Conservation (phyloP, 2,329 filamentous ascomycete species). For the Tolypocladium pustulatum region DNA sequence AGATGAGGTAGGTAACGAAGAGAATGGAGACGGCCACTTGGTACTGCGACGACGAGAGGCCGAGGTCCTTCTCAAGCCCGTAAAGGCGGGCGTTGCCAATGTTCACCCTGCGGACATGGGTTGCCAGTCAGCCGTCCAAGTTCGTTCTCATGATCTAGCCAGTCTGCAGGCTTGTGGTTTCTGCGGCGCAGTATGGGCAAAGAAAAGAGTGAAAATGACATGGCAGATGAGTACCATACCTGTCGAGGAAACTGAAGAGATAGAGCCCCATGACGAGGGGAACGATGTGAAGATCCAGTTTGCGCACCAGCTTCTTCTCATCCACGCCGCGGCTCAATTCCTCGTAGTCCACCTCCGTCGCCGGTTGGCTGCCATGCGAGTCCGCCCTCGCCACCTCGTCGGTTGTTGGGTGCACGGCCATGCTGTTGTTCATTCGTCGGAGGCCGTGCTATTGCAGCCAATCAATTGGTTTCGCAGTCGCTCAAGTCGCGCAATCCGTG, state of each 20-base stretch:
- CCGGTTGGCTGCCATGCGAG: background rate
- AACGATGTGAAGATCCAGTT: conserved; percentile 53
- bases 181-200: background rate
- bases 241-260: conserved; percentile 64
- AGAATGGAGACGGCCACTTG: conserved; percentile 58
- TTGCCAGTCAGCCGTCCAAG: background rate
- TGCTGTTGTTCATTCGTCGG: background rate
- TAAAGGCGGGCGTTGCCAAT: conserved; percentile 64
- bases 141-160: conserved; percentile 9
- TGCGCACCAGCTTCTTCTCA: conserved; percentile 51
- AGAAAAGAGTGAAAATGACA: background rate
- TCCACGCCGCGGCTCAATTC: conserved; percentile 6
- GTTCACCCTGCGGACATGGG: conserved; percentile 40
- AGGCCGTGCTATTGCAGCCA: background rate
- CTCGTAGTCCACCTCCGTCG: background rate
- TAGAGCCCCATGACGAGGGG: conserved; percentile 61
- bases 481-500: background rate
- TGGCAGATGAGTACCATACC: conserved; percentile 20
- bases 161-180: conserved; percentile 11
- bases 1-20: conserved; percentile 53
- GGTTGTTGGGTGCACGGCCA: background rate
- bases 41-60: conserved; percentile 52
- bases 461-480: background rate
- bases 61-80: conserved; percentile 51
- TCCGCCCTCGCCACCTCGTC: background rate